Conservation (phyloP, 2,329 filamentous ascomycete species). For the Ceratocystis papillata region DNA sequence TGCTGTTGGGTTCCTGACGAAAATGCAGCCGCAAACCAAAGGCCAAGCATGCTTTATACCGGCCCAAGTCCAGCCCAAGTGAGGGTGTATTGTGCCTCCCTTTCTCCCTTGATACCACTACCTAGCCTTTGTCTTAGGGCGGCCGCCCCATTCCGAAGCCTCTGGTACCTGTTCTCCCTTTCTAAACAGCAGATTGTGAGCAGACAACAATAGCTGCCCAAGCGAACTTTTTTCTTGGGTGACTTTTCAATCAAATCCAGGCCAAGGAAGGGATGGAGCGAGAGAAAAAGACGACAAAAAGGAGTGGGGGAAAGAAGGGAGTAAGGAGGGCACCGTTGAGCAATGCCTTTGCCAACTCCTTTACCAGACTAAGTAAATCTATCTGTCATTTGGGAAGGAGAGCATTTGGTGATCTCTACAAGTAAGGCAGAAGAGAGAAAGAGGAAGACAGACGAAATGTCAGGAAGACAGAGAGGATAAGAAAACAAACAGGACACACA, state of each 20-base stretch:
- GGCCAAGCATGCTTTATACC: background rate
- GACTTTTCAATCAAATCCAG: background rate
- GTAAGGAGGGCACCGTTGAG: background rate
- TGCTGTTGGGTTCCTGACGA: slow-evolving; percentile 8
- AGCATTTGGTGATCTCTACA: background rate
- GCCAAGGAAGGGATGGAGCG: background rate
- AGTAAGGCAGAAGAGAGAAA: background rate
- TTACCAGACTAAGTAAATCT: background rate
- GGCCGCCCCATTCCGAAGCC: slow-evolving; percentile 3
- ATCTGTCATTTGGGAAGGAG: background rate
- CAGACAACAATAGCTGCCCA: slow-evolving; percentile 9
- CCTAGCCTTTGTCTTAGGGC: background rate
- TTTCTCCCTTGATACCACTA: background rate
- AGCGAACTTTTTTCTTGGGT: background rate
- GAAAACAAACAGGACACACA: background rate
- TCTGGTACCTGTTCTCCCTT: background rate
- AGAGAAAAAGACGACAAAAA: slow-evolving; percentile 4
- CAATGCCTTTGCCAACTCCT: background rate
- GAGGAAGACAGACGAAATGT: background rate
- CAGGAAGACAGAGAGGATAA: background rate
- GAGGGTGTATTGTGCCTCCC: background rate
- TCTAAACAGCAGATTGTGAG: background rate
- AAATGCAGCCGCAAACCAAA: background rate
- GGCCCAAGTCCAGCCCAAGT: background rate
- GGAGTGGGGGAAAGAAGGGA: background rate